Base-by-base conservation (phyloP, 225 moss, liverwort and hornwort species). In the Lunularia cruciata region DNA sequence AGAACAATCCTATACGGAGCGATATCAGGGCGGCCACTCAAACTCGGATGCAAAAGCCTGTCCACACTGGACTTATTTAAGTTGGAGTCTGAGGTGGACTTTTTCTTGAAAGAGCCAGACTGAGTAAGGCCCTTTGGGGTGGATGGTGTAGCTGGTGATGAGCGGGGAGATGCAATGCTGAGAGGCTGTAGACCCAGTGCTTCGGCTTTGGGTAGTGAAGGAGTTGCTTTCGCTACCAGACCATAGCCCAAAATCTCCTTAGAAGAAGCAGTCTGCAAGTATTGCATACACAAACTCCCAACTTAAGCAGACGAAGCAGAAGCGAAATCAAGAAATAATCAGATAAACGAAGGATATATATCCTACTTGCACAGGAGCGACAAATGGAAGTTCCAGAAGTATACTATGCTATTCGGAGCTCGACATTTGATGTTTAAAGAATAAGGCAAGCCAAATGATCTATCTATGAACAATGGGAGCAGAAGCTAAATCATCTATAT, bases 1-100 rank as follows among this genome's bases (percentile, higher is more conserved):
- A 93, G 86, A 45, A 93, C 88, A 16, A 93, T 86, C 76, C 92
- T 81, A 43, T 93, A 93, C 0, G 92, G 92, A 30, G 92, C 92
- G 69, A 93, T 86, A 62, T 93, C 92, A 57, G 90, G 92, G 56
- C 92, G 88, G 7, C 92, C 92, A 30, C 85, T 86, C 83, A 84
- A 80, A 54, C 86, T 88, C 4, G 92, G 90, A 60, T 93, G 86
- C 33, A 93, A 72, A 1, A 93, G 73, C 76, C 82, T 93, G 69
- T 93, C 92, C 77, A 93, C 88, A 47, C 90, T 85, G 14, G 92
- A 93, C 60, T 82, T 86, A 66, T 90, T 88, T 36, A 90, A 73
- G 74, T 85, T 93, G 25, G 86, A 82, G 20, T 93, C 92, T 54
- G 88, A 60, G 16, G 85, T 36, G 40, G 78, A 61, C 63, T 88